Conservation (phyloP, 2,329 filamentous ascomycete species). For the Mollisia scopiformis region DNA sequence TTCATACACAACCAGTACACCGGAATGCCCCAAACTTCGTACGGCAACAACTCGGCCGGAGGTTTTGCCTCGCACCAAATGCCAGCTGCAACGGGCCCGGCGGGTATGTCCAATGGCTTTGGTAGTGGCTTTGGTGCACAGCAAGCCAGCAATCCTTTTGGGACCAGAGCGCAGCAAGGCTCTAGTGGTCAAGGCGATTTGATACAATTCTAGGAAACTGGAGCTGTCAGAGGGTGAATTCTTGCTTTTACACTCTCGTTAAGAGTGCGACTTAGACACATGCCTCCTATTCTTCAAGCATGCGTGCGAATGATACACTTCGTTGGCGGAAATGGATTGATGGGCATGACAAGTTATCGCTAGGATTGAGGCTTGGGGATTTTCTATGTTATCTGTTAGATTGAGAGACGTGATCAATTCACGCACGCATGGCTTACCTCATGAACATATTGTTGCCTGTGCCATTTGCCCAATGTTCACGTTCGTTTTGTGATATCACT, state of each 20-base stretch:
- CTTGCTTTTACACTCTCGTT: conserved; percentile 17
- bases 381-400: conserved; percentile 26
- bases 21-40: conserved; percentile 67
- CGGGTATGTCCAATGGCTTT: conserved; percentile 53
- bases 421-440: conserved; percentile 22
- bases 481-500: neutral
- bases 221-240: neutral
- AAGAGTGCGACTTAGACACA: conserved; percentile 8
- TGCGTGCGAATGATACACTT: conserved; percentile 27
- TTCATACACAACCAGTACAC: conserved; percentile 87
- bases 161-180: conserved; percentile 53
- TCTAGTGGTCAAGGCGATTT: conserved; percentile 40
- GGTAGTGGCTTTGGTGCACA: conserved; percentile 41
- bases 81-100: conserved; percentile 59
- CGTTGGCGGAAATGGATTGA: conserved; percentile 16
- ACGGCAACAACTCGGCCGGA: conserved; percentile 45
- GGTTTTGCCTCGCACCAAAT: conserved; percentile 44
- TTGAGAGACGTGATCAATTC: conserved; percentile 26
- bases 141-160: conserved; percentile 57
- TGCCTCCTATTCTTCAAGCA: conserved; percentile 23
- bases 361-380: conserved; percentile 19
- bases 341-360: conserved; percentile 18
- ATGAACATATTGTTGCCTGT: neutral
- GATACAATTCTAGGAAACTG: conserved; percentile 34
- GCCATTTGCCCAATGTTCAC: neutral